Percentiles rank a stretch among this genome's conserved stretches.
phyloP scores from a whole-genome alignment of 2,329 filamentous ascomycete species.

The Hypoxylon sp. region DNA sequence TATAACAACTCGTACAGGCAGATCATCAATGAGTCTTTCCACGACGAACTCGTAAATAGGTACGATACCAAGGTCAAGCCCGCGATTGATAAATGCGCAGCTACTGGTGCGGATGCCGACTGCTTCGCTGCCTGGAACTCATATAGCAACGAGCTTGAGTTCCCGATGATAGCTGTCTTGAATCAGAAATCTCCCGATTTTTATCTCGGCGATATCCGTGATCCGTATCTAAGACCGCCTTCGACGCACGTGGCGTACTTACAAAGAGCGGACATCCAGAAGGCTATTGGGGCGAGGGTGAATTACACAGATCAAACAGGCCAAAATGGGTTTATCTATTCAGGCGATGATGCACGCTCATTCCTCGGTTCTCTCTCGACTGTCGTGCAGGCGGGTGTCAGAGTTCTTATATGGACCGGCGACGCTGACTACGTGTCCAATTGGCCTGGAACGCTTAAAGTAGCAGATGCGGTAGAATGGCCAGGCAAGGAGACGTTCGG shows the following conservation, averaged over 20 bases:
- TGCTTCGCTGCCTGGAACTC: conserved; percentile 55
- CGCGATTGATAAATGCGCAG: conserved; percentile 57
- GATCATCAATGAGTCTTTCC: conserved; percentile 57
- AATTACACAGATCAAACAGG: conserved; percentile 35
- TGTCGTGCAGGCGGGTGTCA: conserved; percentile 64
- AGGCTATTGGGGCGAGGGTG: conserved; percentile 46
- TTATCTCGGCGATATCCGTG: conserved; percentile 46
- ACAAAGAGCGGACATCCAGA: conserved; percentile 44
- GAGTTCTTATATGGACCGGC: conserved; percentile 68
- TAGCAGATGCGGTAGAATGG: conserved; percentile 64
- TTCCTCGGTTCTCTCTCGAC: conserved; percentile 59
- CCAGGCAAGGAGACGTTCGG: conserved; percentile 59
- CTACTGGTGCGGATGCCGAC: conserved; percentile 50
- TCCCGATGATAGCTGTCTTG: conserved; percentile 50
- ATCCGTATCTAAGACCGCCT: conserved; percentile 47
- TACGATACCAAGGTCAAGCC: conserved; percentile 58
- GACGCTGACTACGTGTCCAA: conserved; percentile 73
- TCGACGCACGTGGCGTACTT: conserved; percentile 47
- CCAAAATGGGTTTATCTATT: conserved; percentile 6
- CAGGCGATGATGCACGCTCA: conserved; percentile 34
- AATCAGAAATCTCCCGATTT: conserved; percentile 53
- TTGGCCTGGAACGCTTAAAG: conserved; percentile 66
- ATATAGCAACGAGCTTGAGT: conserved; percentile 58
- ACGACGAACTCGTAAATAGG: conserved; percentile 52
- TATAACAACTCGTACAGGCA: conserved; percentile 58